Conservation (phyloP, 208 protist species). For the Blastocrithidia nonstop region DNA sequence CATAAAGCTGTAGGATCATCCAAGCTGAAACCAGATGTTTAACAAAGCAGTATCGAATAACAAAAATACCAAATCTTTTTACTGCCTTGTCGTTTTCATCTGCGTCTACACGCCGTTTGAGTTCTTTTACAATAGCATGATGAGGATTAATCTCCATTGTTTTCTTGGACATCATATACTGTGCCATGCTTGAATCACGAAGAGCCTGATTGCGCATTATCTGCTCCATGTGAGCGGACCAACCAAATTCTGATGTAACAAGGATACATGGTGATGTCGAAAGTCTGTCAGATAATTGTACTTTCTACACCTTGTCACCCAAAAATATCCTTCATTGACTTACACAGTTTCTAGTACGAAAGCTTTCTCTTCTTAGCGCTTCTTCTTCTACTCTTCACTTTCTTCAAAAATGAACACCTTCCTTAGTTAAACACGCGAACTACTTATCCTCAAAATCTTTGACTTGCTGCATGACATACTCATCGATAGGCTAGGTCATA, state of each 20-base stretch:
- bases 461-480: conserved; percentile 92
- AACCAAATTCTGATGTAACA: conserved; percentile 98
- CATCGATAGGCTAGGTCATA: conserved; percentile 97
- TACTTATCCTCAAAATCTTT: conserved; percentile 93
- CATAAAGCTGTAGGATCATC: conserved; percentile 94
- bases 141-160: conserved; percentile 98
- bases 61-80: conserved; percentile 97
- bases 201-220: conserved; percentile 99
- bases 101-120: conserved; percentile 86
- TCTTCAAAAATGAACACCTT: conserved; percentile 95
- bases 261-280: conserved; percentile 94
- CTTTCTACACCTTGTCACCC: conserved; percentile 99
- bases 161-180: conserved; percentile 98
- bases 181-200: conserved; percentile 90
- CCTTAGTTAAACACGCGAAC: conserved; percentile 98
- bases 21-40: conserved; percentile 95
- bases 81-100: conserved; percentile 93
- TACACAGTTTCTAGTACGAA: conserved; percentile 90
- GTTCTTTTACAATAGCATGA: conserved; percentile 92
- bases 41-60: conserved; percentile 97
- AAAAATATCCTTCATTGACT: conserved; percentile 97
- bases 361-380: conserved; percentile 89
- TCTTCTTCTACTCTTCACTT: conserved; percentile 95
- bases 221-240: conserved; percentile 98
- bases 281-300: conserved; percentile 90